phyloP scores from a whole-genome alignment of 2,329 filamentous ascomycete species.

The Aspergillus persii region DNA sequence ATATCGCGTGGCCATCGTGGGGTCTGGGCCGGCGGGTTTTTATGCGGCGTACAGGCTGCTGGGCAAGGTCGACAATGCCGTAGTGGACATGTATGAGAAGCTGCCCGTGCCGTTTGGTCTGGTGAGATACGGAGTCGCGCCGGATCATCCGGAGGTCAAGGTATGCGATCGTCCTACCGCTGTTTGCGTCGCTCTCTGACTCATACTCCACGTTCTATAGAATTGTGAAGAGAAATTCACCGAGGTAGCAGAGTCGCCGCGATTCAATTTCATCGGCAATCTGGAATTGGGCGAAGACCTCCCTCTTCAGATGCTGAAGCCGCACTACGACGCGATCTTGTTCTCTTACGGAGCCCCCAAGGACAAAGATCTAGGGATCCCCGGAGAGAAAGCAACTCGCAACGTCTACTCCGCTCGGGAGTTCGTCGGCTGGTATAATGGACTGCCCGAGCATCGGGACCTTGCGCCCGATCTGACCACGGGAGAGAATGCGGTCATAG shows the following conservation, averaged over 20 bases:
- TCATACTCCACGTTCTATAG: conserved; percentile 44
- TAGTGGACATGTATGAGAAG: conserved; percentile 94
- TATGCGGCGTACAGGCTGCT: conserved; percentile 88
- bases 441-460: conserved; percentile 74
- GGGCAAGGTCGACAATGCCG: conserved; percentile 66
- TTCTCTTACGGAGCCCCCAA: conserved; percentile 90
- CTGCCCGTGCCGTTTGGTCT: conserved; percentile 90
- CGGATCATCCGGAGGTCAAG: conserved; percentile 98
- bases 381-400: conserved; percentile 67
- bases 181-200: background rate
- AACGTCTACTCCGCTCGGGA: conserved; percentile 82
- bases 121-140: conserved; percentile 92
- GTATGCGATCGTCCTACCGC: conserved; percentile 46
- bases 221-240: conserved; percentile 94
- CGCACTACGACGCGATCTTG: conserved; percentile 86
- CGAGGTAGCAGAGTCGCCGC: conserved; percentile 76
- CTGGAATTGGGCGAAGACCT: conserved; percentile 71
- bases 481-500: conserved; percentile 79
- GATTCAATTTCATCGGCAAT: conserved; percentile 91
- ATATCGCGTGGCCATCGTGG: conserved; percentile 81
- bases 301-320: conserved; percentile 65
- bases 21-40: conserved; percentile 93
- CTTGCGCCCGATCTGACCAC: conserved; percentile 70
- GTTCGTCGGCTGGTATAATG: conserved; percentile 99
- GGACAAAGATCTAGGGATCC: conserved; percentile 74